Evolutionary conservation across 352 stramenopile genomes (phyloP).

Genomic region (Phytophthora macrochlamydospora): DNA sequence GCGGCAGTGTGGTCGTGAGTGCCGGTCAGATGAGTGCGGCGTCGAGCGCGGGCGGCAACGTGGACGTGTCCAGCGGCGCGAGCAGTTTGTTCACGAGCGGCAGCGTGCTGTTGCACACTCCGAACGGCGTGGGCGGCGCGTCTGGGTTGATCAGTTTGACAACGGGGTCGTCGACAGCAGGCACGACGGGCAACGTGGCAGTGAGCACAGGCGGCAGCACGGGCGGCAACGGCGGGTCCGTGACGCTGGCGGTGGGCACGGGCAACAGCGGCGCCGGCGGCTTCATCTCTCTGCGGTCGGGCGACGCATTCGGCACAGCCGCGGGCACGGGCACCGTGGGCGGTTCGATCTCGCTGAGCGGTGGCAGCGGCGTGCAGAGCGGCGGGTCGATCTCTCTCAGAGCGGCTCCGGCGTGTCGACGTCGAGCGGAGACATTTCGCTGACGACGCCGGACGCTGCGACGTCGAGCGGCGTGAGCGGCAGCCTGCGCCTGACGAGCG

Average conservation of each 20-base stretch:
- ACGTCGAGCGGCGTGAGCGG: conserved; percentile 29
- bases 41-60: background rate
- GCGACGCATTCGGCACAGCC: conserved; percentile 3
- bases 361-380: conserved; percentile 42
- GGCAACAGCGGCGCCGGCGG: conserved; percentile 4
- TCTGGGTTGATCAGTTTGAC: conserved; percentile 8
- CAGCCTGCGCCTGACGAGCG: conserved; percentile 19
- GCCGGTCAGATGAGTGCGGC: conserved; percentile 16
- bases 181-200: conserved; percentile 16
- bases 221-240: conserved; percentile 1
- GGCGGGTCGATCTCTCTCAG: conserved; percentile 24
- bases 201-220: conserved; percentile 1
- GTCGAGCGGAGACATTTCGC: conserved; percentile 22
- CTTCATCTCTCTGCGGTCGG: conserved; percentile 3
- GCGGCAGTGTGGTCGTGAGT: conserved; percentile 10
- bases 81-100: conserved; percentile 13
- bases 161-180: conserved; percentile 48
- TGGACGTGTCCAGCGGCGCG: background rate
- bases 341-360: conserved; percentile 21
- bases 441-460: conserved; percentile 29
- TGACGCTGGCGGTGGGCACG: background rate
- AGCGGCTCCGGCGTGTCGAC: conserved; percentile 35
- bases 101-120: background rate
- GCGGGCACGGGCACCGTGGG: conserved; percentile 11
- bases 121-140: background rate